Conservation (phyloP, 2,329 filamentous ascomycete genomes). For the Chaetothyriales sp. region DNA sequence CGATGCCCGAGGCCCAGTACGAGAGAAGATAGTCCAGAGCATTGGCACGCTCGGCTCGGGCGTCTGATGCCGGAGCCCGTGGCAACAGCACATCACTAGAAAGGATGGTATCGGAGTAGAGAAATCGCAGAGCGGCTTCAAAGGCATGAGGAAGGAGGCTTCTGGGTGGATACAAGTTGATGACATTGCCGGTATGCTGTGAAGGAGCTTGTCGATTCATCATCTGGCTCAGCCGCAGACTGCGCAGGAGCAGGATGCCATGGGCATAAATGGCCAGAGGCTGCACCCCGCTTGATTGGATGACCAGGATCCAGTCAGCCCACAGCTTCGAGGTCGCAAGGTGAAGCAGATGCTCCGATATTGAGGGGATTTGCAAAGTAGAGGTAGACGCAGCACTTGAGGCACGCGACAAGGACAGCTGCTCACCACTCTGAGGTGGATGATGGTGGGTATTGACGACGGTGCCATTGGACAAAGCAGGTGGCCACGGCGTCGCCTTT, state of each 20-base stretch:
- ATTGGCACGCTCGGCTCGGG: slow-evolving; percentile 8
- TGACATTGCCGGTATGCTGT: slow-evolving; percentile 5
- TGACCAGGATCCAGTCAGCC: slow-evolving; percentile 11
- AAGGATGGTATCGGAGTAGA: slow-evolving; percentile 16
- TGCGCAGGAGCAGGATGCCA: slow-evolving; percentile 11
- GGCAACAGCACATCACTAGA: slow-evolving; percentile 11
- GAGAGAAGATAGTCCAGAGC: slow-evolving; percentile 16
- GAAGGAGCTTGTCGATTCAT: slow-evolving; percentile 6
- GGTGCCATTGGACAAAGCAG: not conserved
- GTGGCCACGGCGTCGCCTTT: not conserved
- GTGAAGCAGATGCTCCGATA: slow-evolving; percentile 13
- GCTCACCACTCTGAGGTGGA: not conserved
- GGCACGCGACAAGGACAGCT: not conserved
- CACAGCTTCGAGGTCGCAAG: slow-evolving; percentile 11
- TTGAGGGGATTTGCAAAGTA: slow-evolving; percentile 1
- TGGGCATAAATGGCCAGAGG: slow-evolving; percentile 11
- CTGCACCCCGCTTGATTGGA: slow-evolving; percentile 8
- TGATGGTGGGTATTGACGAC: not conserved
- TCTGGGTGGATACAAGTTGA: slow-evolving; percentile 13
- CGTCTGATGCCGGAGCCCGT: slow-evolving; percentile 3
- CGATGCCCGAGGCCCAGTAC: slow-evolving; percentile 16
- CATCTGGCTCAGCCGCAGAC: slow-evolving; percentile 11
- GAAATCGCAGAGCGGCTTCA: slow-evolving; percentile 15
- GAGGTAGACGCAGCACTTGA: not conserved
- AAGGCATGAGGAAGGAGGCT: slow-evolving; percentile 14